Evolutionary conservation across 768 basidiomycete genomes (phyloP), one percentile per base, ranked within the genome.

Genomic region (Trametes coccinea): DNA sequence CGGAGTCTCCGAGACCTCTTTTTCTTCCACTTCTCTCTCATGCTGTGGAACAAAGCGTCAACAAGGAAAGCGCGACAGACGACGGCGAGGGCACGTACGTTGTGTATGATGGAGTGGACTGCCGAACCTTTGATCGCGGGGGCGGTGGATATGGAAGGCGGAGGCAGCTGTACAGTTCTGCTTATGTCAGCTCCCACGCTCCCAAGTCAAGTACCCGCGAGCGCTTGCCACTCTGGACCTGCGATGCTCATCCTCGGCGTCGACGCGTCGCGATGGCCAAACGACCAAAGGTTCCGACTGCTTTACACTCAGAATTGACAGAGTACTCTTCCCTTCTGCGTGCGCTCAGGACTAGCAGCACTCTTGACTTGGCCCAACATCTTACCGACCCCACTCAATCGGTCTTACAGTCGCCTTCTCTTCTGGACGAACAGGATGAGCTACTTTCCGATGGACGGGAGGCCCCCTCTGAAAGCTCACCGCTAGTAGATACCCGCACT

Each of bases 1-100:
- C 92, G 84, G 80, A 94, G 92, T 74, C 92, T 90, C 76, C 92
- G 87, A 66, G 92, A 92, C 75, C 92, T 85, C 84, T 94, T 94
- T 81, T 94, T 94, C 87, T 93, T 93, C 92, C 92, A 93, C 88
- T 93, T 93, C 78, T 93, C 92, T 90, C 92, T 92, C 92, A 93
- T 93, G 66, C 84, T 89, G 56, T 13, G 39, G 30, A n/a, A 16
- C 10, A 17, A 37, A 0, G 11, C 13, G 53, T 49, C 30, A 60
- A 30, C 41, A 31, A 39, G 3, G 41, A 48, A 31, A 41, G 9
- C 45, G 10, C 7, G 5, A 7, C 45, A 13, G 44, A 30, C 27
- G 39, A 50, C 55, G 53, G 44, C 22, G 51, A 40, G 27, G 34
- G 34, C 13, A 51, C 49, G 40, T 45, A 66, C 68, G 44, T 63